A percentile compares a stretch with the other conserved stretches of the same genome.
Evolutionary conservation across 148 eudicot genomes (phyloP).

Genomic region (Cornus controversa): DNA sequence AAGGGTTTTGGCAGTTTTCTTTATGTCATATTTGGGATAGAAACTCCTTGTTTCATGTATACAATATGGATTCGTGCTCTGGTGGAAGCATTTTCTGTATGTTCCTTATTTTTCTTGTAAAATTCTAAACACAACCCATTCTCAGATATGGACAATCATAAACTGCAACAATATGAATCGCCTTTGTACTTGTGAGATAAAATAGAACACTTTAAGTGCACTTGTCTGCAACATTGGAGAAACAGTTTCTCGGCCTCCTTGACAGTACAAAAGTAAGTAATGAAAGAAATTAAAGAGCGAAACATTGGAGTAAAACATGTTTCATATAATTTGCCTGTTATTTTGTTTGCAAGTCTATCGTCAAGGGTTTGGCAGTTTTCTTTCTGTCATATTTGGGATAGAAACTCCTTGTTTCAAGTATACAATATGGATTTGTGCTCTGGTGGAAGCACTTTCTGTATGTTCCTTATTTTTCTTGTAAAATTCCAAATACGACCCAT

Average conservation of each 20-base stretch:
- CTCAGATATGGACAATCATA: no score
- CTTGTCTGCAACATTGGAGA: no score
- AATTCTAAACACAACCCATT: neutral
- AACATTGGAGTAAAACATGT: neutral
- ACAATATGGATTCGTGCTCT: neutral
- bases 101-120: neutral
- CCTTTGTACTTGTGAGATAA: no score
- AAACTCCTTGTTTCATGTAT: neutral
- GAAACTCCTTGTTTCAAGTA: neutral
- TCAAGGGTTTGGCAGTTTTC: neutral
- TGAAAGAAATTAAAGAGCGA: neutral
- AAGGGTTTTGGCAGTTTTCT: neutral
- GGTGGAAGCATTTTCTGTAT: neutral
- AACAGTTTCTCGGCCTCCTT: no score
- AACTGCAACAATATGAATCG: no score
- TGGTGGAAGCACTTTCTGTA: neutral
- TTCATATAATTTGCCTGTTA: neutral
- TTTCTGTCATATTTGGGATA: neutral
- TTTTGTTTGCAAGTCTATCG: neutral
- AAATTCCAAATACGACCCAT: neutral
- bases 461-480: neutral
- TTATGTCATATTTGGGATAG: neutral
- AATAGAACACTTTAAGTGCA: no score
- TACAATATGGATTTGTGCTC: neutral
- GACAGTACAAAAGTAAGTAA: slow-evolving; percentile 5